phyloP scores from a whole-genome alignment of 805 yeast species.

The Ogataea paradorogensis region DNA sequence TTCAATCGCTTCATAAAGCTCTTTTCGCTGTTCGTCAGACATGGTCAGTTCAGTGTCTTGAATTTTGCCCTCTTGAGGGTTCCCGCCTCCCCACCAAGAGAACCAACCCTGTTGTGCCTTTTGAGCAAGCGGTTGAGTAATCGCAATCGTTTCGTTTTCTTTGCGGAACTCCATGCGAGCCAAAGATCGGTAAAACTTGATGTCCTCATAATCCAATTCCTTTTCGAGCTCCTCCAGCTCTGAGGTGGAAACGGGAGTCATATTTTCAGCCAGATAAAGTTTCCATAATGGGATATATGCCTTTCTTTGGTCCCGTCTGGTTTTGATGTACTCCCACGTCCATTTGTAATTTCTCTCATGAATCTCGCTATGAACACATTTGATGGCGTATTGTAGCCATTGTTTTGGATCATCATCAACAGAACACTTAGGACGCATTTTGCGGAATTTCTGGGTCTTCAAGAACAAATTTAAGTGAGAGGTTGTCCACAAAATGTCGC shows the following conservation, averaged over 20 bases:
- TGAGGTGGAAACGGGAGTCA: conserved; percentile 30
- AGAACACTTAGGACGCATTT: conserved; percentile 58
- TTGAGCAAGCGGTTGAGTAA: conserved; percentile 6
- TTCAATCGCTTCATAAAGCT: conserved; percentile 89
- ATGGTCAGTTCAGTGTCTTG: conserved; percentile 43
- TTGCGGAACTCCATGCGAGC: conserved; percentile 66
- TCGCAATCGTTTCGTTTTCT: conserved; percentile 35
- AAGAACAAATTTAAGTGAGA: conserved; percentile 77
- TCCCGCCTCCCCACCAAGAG: conserved; percentile 58
- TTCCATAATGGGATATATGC: conserved; percentile 70
- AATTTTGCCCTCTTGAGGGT: conserved; percentile 12
- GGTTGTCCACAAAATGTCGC: conserved; percentile 75
- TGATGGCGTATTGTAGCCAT: conserved; percentile 83
- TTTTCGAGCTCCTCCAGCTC: conserved; percentile 54
- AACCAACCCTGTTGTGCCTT: conserved; percentile 53
- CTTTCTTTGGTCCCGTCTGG: conserved; percentile 69
- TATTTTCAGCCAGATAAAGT: conserved; percentile 42
- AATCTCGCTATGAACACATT: conserved; percentile 72
- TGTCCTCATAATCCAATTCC: conserved; percentile 67
- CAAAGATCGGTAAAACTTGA: conserved; percentile 78
- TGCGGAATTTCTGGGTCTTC: conserved; percentile 72
- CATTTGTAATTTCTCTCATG: conserved; percentile 77
- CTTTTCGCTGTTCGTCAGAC: conserved; percentile 85
- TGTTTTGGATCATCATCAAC: conserved; percentile 62
- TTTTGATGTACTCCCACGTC: conserved; percentile 83